Evolutionary conservation across 1,139 yeast genomes (phyloP).

Genomic region (Arxiozyma bovina): DNA sequence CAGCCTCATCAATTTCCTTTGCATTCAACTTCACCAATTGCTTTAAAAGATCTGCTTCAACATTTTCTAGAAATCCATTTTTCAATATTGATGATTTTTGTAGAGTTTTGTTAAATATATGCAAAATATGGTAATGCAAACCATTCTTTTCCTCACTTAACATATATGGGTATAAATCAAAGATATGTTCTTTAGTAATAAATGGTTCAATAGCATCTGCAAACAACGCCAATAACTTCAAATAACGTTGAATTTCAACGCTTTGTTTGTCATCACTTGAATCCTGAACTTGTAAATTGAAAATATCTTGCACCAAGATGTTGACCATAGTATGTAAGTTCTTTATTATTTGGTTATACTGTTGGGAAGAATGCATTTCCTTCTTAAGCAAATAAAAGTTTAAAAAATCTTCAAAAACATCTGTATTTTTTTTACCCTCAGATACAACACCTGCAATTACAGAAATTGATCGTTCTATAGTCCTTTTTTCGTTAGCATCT

Average conservation of each 20-base stretch:
- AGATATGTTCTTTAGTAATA: constrained; percentile 56
- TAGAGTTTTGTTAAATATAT: constrained; percentile 45
- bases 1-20: constrained; percentile 56
- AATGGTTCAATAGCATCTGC: constrained; percentile 44
- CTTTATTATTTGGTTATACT: constrained; percentile 16
- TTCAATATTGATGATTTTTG: constrained; percentile 40
- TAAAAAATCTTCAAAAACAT: constrained; percentile 39
- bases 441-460: constrained; percentile 36
- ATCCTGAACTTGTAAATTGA: constrained; percentile 26
- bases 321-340: constrained; percentile 24
- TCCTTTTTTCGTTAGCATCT: constrained; percentile 14
- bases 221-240: constrained; percentile 46
- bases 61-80: constrained; percentile 41
- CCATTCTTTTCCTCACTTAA: constrained; percentile 37
- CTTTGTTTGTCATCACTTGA: constrained; percentile 14
- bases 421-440: constrained; percentile 33
- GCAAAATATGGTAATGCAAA: constrained; percentile 42
- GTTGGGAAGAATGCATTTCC: constrained; percentile 20
- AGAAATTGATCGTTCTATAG: constrained; percentile 20
- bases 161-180: constrained; percentile 51
- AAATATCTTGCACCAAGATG: constrained; percentile 24
- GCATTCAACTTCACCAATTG: constrained; percentile 51
- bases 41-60: constrained; percentile 46
- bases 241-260: constrained; percentile 30
- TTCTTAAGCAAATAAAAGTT: constrained; percentile 35